phyloP scores from a whole-genome alignment of 2,329 filamentous ascomycete genomes.

The Fusarium hostae region DNA sequence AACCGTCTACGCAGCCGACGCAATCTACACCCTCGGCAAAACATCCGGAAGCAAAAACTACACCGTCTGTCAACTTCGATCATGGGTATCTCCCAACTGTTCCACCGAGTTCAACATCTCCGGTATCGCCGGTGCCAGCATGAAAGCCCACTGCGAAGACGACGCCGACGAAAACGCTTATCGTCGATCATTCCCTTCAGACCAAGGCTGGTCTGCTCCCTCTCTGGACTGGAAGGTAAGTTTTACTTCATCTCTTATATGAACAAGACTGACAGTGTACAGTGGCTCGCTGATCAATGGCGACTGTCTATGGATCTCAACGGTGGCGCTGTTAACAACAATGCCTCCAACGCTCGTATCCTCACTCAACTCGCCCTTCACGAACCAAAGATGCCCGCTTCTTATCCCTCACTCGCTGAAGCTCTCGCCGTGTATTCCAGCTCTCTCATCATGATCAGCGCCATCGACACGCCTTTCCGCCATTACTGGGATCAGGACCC shows the following conservation, averaged over 20 bases:
- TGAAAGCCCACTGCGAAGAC: constrained; percentile 72
- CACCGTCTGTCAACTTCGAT: constrained; percentile 74
- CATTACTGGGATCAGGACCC: constrained; percentile 62
- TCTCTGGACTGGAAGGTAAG: constrained; percentile 62
- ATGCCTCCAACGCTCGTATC: constrained; percentile 69
- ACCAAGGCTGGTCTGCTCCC: constrained; percentile 48
- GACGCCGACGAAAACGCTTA: constrained; percentile 65
- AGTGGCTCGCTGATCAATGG: constrained; percentile 66
- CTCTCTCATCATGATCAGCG: constrained; percentile 71
- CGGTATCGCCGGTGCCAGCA: constrained; percentile 65
- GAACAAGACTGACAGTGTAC: neutral
- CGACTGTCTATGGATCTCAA: constrained; percentile 64
- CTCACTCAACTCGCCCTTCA: constrained; percentile 63
- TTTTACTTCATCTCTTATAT: neutral
- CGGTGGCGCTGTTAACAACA: constrained; percentile 63
- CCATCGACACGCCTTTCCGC: constrained; percentile 69
- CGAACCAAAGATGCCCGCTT: constrained; percentile 55
- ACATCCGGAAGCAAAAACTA: constrained; percentile 58
- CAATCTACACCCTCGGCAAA: constrained; percentile 75
- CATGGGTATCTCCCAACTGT: constrained; percentile 72
- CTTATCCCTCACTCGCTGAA: constrained; percentile 76
- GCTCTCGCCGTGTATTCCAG: constrained; percentile 76
- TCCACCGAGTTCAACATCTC: constrained; percentile 70
- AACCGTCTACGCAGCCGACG: constrained; percentile 54
- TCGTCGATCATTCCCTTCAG: constrained; percentile 51